A percentile compares a stretch with the other conserved stretches of the same genome.
These are phyloP conservation scores for Fusarium nisikadoi DNA, from an alignment of 2,329 filamentous ascomycete genomes.

Conservation along the genomic window DNA sequence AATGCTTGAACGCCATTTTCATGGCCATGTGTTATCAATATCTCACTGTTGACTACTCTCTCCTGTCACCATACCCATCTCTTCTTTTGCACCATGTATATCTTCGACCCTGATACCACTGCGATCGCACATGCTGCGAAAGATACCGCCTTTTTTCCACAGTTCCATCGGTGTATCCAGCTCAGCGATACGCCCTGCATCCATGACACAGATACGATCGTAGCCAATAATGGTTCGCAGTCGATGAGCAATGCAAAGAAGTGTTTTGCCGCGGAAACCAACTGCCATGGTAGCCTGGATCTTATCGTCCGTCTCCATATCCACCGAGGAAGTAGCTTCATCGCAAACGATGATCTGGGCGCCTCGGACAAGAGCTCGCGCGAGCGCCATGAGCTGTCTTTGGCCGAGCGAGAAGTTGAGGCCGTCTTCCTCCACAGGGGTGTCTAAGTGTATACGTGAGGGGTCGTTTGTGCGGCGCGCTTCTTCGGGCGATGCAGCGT, in stretches of 20 bases:
- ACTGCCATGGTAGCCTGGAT: conserved; percentile 89
- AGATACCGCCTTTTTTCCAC: conserved; percentile 81
- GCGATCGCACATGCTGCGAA: conserved; percentile 88
- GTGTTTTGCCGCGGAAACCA: conserved; percentile 86
- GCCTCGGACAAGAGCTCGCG: conserved; percentile 86
- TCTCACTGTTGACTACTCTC: conserved; percentile 19
- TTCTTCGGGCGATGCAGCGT: conserved; percentile 74
- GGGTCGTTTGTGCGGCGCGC: conserved; percentile 72
- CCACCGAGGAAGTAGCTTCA: conserved; percentile 91
- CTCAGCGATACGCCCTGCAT: conserved; percentile 86
- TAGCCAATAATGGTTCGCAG: conserved; percentile 93
- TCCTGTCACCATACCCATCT: conserved; percentile 38
- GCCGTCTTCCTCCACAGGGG: conserved; percentile 89
- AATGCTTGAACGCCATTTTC: background rate
- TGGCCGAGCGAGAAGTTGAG: conserved; percentile 96
- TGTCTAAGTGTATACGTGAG: conserved; percentile 81
- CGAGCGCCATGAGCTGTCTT: conserved; percentile 93
- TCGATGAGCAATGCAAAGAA: conserved; percentile 92
- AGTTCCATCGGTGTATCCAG: conserved; percentile 79
- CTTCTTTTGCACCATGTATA: conserved; percentile 58
- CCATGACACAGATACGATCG: conserved; percentile 97
- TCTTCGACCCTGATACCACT: conserved; percentile 77
- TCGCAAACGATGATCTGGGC: conserved; percentile 96
- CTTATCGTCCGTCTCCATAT: conserved; percentile 97
- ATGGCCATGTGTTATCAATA: background rate